Conservation (phyloP, 129 eudicot species). For the Pittosporum tobira region DNA sequence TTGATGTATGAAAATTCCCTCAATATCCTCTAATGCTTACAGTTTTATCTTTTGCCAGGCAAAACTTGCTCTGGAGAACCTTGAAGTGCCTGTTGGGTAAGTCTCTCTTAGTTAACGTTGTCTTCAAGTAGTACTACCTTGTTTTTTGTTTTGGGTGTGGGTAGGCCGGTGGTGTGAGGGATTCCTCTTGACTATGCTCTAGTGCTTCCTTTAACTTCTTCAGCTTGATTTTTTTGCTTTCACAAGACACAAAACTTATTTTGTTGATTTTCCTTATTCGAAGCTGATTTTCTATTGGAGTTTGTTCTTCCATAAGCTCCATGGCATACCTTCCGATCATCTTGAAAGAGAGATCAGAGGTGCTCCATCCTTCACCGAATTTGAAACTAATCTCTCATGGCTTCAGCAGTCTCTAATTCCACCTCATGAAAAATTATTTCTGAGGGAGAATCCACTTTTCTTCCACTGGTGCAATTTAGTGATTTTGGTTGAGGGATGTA, state of each 20-base stretch:
- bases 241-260: background rate
- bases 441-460: background rate
- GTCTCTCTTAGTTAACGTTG: slow-evolving; percentile 1
- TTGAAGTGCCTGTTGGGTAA: slow-evolving; percentile 96
- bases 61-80: slow-evolving; percentile 63
- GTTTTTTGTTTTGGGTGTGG: background rate
- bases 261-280: background rate
- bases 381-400: background rate
- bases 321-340: background rate
- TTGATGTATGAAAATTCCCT: background rate
- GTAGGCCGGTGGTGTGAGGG: background rate
- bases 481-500: too few relatives aligned
- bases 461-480: background rate
- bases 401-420: background rate
- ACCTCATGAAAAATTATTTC: background rate
- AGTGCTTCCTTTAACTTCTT: background rate
- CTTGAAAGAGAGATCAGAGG: background rate
- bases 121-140: background rate
- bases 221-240: background rate
- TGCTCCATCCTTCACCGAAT: background rate
- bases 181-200: background rate
- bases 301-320: background rate
- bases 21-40: slow-evolving; percentile 1
- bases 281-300: background rate
- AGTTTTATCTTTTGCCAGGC: slow-evolving; percentile 41